Evolutionary conservation across 495 filamentous ascomycete species (phyloP), one percentile per base, ranked within the genome.

Genomic region (Friedmanniomyces simplex): DNA sequence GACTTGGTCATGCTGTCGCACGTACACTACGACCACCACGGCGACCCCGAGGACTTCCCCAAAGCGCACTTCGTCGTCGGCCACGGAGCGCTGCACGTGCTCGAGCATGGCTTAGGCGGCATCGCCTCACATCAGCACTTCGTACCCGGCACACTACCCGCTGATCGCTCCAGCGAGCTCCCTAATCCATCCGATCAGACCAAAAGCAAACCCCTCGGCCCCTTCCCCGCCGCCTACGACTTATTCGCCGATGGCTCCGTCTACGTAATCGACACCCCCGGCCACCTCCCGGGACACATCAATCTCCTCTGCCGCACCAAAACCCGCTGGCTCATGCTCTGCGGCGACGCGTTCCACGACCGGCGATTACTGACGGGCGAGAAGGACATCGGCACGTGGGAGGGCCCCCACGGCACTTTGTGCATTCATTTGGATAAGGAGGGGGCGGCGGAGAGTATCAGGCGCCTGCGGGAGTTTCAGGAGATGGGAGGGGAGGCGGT

Each of bases 11-110:
- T 79, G 37, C 59, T 79, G 0, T 73, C 68, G 60, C 77, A 80
- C 49, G 72, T 79, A 0, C 78, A 79, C 61, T 79, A 72, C 68
- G 77, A 81, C 54, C 78, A 81, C 54, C 62, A 74, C 24, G 78
- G 78, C 39, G 73, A 71, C 16, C 72, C 73, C 0, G 63, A 63
- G 1, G 75, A 77, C 57, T 81, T 79, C 52, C 41, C 63, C 5
- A 57, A 63, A 18, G 63, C 75, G 0, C 69, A 66, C 11, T 79
- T 79, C 61, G 46, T 74, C 7, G 75, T 79, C 32, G 76, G 76
- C 0, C 65, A 70, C 16, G 76, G 77, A 8, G 71, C 74, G 0
- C 55, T 75, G 55, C 42, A 74, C 43, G 54, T 78, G 4, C 59
- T 78, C 0, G 50, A 61, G 21, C 52, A 72, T 32, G 70, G 70